Conservation (phyloP, 2,329 filamentous ascomycete genomes). For the Falciphora oryzae region DNA sequence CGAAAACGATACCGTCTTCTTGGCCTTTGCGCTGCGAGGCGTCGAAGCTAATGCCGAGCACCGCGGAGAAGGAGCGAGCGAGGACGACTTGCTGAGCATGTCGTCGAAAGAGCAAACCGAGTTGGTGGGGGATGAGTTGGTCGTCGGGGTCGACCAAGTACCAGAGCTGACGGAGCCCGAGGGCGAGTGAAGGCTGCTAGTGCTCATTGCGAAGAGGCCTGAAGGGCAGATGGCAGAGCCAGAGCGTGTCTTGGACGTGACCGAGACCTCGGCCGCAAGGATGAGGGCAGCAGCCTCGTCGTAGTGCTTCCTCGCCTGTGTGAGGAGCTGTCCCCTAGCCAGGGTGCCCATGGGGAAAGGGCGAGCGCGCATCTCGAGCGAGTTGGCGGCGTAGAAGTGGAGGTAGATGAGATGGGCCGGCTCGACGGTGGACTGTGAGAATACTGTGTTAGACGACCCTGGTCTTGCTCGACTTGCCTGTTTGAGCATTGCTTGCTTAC, state of each 20-base stretch:
- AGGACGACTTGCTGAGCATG: constrained; percentile 19
- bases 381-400: constrained; percentile 56
- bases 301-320: constrained; percentile 48
- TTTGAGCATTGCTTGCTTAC: constrained; percentile 26
- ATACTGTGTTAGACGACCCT: not conserved
- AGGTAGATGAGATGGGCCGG: constrained; percentile 53
- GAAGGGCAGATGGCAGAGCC: constrained; percentile 24
- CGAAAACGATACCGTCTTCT: constrained; percentile 41
- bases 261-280: constrained; percentile 37
- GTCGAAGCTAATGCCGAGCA: constrained; percentile 4
- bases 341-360: constrained; percentile 39
- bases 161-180: constrained; percentile 40
- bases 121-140: constrained; percentile 40
- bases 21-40: constrained; percentile 18
- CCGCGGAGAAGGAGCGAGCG: not conserved
- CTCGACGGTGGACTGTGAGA: constrained; percentile 30
- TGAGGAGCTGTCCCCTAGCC: constrained; percentile 41
- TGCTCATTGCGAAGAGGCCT: constrained; percentile 21
- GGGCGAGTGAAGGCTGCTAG: constrained; percentile 39
- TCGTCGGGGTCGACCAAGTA: constrained; percentile 35
- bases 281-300: constrained; percentile 42
- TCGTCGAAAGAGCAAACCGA: constrained; percentile 36
- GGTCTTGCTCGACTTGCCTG: no score
- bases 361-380: constrained; percentile 50
- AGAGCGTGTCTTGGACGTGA: constrained; percentile 29